Conservation (phyloP, 1,284 basidiomycete genomes). For the Phylloporus sp. region DNA sequence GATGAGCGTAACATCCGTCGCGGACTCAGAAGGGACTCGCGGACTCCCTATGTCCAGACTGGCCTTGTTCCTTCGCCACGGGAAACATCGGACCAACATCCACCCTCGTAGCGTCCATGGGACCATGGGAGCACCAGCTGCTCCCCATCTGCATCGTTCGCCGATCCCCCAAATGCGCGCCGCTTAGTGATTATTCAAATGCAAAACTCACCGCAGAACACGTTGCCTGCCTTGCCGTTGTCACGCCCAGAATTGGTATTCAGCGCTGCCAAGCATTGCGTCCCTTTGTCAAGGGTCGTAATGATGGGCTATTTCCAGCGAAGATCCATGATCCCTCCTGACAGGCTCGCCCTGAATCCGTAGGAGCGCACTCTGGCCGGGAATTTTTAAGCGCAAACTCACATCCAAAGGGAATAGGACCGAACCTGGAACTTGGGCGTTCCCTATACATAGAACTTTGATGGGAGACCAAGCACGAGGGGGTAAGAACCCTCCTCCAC, state of each 20-base stretch:
- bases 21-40: slow-evolving; percentile 6
- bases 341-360: slow-evolving; percentile 3
- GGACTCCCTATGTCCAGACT: background rate
- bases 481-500: background rate
- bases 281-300: slow-evolving; percentile 6
- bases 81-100: background rate
- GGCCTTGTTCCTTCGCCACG: background rate
- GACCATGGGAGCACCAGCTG: background rate
- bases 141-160: slow-evolving; percentile 10
- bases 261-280: background rate
- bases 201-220: slow-evolving; percentile 16
- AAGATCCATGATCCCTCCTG: slow-evolving; percentile 2
- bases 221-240: slow-evolving; percentile 17
- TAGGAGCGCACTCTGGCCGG: slow-evolving; percentile 21
- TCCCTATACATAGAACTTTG: slow-evolving; percentile 8
- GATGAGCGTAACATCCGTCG: background rate
- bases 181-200: slow-evolving; percentile 16
- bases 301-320: background rate
- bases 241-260: background rate
- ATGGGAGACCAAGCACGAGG: slow-evolving; percentile 6
- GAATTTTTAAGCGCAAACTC: background rate
- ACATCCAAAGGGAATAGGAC: slow-evolving; percentile 14
- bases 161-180: slow-evolving; percentile 10
- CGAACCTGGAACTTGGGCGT: background rate
- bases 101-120: too few relatives aligned